Evolutionary conservation across 495 filamentous ascomycete genomes (phyloP).

Genomic region (Jackrogersella minutella): DNA sequence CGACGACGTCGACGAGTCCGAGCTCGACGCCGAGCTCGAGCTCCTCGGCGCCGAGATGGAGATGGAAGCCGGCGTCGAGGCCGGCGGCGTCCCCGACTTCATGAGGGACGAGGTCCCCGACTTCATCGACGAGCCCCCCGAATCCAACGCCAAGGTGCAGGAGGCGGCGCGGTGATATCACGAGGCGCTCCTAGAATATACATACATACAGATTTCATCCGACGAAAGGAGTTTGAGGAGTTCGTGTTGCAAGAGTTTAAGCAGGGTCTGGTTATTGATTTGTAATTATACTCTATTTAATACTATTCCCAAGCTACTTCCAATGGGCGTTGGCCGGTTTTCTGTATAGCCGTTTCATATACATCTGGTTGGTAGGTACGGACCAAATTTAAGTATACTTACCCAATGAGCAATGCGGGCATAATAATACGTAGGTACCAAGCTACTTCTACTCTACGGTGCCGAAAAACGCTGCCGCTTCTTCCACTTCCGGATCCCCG

Average conservation of each 20-base stretch:
- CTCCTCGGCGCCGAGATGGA: slow-evolving; percentile 91
- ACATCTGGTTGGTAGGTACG: neutral
- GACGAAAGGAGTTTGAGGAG: slow-evolving; percentile 27
- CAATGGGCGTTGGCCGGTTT: neutral
- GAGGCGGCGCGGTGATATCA: slow-evolving; percentile 69
- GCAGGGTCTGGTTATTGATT: slow-evolving; percentile 3
- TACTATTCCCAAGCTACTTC: neutral
- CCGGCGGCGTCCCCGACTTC: slow-evolving; percentile 78
- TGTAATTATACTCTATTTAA: slow-evolving; percentile 27
- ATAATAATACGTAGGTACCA: neutral
- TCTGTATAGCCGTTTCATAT: neutral
- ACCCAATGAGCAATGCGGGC: neutral
- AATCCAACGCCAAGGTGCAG: slow-evolving; percentile 74
- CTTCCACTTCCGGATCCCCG: slow-evolving; percentile 82
- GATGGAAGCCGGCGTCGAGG: slow-evolving; percentile 67
- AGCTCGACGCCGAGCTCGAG: slow-evolving; percentile 96
- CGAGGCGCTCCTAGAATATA: neutral
- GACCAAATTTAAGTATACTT: neutral
- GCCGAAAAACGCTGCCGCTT: slow-evolving; percentile 80
- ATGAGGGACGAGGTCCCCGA: slow-evolving; percentile 88
- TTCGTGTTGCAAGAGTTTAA: slow-evolving; percentile 8
- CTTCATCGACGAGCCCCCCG: slow-evolving; percentile 85
- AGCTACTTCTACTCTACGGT: slow-evolving; percentile 59
- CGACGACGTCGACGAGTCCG: slow-evolving; percentile 97
- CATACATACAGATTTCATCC: neutral